Percentiles rank a stretch among this genome's conserved stretches.
Conservation (phyloP, 352 stramenopile species). For the Pythium phragmiticola region DNA sequence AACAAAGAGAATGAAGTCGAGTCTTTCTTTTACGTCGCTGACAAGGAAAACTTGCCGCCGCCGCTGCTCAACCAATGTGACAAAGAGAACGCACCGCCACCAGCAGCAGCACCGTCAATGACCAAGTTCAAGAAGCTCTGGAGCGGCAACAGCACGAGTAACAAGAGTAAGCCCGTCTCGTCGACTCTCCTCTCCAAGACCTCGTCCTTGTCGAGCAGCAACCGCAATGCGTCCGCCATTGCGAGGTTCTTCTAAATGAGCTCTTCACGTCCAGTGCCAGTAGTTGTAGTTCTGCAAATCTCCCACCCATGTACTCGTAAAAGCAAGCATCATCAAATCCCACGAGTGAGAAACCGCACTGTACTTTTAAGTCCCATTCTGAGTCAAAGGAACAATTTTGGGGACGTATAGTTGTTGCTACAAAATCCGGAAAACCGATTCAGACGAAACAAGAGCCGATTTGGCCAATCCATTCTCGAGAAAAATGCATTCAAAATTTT, state of each 20-base stretch:
- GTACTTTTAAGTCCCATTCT: slow-evolving; percentile 3
- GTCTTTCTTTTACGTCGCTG: slow-evolving; percentile 32
- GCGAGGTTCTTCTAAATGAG: slow-evolving; percentile 28
- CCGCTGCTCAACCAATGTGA: slow-evolving; percentile 5
- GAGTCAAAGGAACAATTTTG: too few relatives aligned
- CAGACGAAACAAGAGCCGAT: too few relatives aligned
- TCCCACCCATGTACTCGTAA: neutral
- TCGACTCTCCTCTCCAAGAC: slow-evolving; percentile 8
- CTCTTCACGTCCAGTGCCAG: neutral
- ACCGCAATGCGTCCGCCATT: slow-evolving; percentile 22
- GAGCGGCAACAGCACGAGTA: slow-evolving; percentile 17
- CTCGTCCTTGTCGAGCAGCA: slow-evolving; percentile 9
- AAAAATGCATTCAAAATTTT: too few relatives aligned
- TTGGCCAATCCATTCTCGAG: too few relatives aligned
- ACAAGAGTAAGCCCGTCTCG: neutral
- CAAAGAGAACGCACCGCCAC: slow-evolving; percentile 21
- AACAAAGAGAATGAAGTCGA: slow-evolving; percentile 42
- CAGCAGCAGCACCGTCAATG: neutral
- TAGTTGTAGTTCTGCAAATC: neutral
- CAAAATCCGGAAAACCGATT: too few relatives aligned
- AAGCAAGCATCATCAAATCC: neutral
- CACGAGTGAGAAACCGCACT: slow-evolving; percentile 2
- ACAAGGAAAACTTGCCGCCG: slow-evolving; percentile 29
- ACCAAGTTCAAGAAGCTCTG: slow-evolving; percentile 31
- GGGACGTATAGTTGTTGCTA: too few relatives aligned